Base-by-base conservation (phyloP, 2,329 filamentous ascomycete species). In the Aspergillus oerlinghausenensis region DNA sequence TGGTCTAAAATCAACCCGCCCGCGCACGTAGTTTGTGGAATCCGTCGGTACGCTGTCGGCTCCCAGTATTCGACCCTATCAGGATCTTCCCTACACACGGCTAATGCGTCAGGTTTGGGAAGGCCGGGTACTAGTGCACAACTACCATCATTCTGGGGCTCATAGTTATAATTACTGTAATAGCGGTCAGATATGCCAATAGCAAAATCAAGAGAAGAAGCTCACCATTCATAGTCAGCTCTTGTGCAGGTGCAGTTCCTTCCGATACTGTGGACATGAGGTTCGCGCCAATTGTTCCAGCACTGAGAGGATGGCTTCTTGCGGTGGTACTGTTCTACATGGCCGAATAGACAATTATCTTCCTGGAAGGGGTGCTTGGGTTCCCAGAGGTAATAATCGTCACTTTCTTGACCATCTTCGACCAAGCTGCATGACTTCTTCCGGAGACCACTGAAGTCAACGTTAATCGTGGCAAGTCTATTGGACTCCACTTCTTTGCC, bases 161-260 rank as follows among this genome's bases (percentile, higher is more conserved):
- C 87, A 73, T 85, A 99, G 75, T 99, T 99, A 81, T 91, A 99
- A 71, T 95, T 93, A 75, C 90, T 94, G 51, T 4, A 55, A 21
- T 21, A 51, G 23, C 42, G 21, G 4, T 35, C 23, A 49, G 49
- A 32, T 53, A 11, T 19, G 45, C 47, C 45, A 23, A n/a, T 29
- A 6, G 56, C 29, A 38, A 40, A 29, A 29, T 53, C 42, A 19
- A 42, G 23, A 11, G 49, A 53, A 25, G 8, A 14, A 38, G 76
- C 86, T 77, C 77, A 92, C 89, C 94, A 99, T 81, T 99, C 94
- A 71, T 88, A 99, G 75, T 99, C 94, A 57, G 85, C 82, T 52
- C 91, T 82, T 8, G 85, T 89, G 76, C 94, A 99, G 57, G 84
- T 81, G 79, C 94, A 99, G 72, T 95, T 91, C 61, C 82, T 77